Evolutionary conservation across 805 yeast genomes (phyloP).

Genomic region (Huiozyma naganishii): DNA sequence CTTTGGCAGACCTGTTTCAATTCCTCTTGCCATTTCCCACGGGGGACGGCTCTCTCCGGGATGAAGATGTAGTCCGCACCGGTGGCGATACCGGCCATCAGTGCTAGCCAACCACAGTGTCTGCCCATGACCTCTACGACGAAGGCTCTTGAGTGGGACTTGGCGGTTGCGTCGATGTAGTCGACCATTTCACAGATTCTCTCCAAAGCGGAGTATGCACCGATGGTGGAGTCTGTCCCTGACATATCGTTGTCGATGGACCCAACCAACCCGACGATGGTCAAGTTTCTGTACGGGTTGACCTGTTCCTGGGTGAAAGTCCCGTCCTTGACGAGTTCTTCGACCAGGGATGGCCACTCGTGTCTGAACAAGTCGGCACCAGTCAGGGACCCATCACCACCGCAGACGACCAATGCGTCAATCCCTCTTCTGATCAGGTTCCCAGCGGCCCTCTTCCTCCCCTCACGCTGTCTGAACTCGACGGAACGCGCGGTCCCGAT

Average conservation of each 20-base stretch:
- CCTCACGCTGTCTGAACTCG: conserved; percentile 76
- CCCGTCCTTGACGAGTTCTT: conserved; percentile 51
- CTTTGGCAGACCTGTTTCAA: conserved; percentile 63
- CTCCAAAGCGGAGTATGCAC: conserved; percentile 88
- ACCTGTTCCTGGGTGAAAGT: conserved; percentile 49
- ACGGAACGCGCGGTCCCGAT: conserved; percentile 94
- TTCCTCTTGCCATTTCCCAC: conserved; percentile 68
- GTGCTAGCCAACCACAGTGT: conserved; percentile 97
- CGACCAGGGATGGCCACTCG: conserved; percentile 87
- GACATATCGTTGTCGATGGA: conserved; percentile 98
- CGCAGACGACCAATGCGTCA: conserved; percentile 91
- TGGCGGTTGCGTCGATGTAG: conserved; percentile 94
- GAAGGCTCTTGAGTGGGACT: conserved; percentile 94
- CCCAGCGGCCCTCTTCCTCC: conserved; percentile 73
- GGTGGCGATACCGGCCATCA: conserved; percentile 95
- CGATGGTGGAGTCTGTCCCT: conserved; percentile 90
- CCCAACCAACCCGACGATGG: conserved; percentile 90
- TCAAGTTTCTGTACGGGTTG: conserved; percentile 56
- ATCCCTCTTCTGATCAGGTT: conserved; percentile 81
- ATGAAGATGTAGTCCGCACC: conserved; percentile 91
- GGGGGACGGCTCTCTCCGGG: conserved; percentile 84
- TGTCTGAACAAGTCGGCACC: conserved; percentile 92
- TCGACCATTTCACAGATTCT: conserved; percentile 91
- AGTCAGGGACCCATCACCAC: conserved; percentile 97
- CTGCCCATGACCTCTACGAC: conserved; percentile 99